A percentile compares a stretch with the other conserved stretches of the same genome.
Evolutionary conservation across 495 filamentous ascomycete genomes (phyloP).

Genomic region (Hypoxylon crocopeplum): DNA sequence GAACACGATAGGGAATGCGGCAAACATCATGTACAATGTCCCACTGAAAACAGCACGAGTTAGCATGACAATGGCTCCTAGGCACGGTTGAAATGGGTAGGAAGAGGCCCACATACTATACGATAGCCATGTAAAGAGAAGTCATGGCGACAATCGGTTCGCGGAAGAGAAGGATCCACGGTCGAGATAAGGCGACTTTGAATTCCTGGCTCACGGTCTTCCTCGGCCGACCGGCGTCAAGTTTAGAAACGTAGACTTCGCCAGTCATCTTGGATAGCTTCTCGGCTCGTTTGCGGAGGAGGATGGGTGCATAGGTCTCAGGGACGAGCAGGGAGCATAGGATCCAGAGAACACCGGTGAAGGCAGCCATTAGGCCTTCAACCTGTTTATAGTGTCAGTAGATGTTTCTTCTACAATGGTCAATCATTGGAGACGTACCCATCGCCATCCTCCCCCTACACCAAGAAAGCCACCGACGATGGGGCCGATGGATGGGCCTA

Average conservation of each 20-base stretch:
- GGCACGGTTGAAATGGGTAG: slow-evolving; percentile 47
- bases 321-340: slow-evolving; percentile 72
- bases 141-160: slow-evolving; percentile 86
- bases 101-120: slow-evolving; percentile 56
- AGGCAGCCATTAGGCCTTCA: slow-evolving; percentile 70
- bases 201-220: slow-evolving; percentile 53
- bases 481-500: slow-evolving; percentile 68
- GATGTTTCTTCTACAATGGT: no score
- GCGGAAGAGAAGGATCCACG: slow-evolving; percentile 74
- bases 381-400: no score
- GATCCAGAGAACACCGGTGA: slow-evolving; percentile 69
- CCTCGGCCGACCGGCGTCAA: slow-evolving; percentile 65
- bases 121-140: slow-evolving; percentile 76
- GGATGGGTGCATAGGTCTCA: slow-evolving; percentile 79
- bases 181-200: slow-evolving; percentile 63
- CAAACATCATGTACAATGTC: slow-evolving; percentile 88
- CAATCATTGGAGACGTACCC: slow-evolving; percentile 45
- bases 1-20: slow-evolving; percentile 86
- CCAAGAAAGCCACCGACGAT: slow-evolving; percentile 68
- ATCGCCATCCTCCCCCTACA: slow-evolving; percentile 66
- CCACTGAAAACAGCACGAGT: slow-evolving; percentile 49
- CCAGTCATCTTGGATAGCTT: slow-evolving; percentile 72
- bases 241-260: slow-evolving; percentile 61
- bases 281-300: slow-evolving; percentile 74
- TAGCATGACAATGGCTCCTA: not conserved